Percentiles rank a stretch among this genome's conserved stretches.
Evolutionary conservation across 495 filamentous ascomycete genomes (phyloP).

Genomic region (Tirmania nivea): DNA sequence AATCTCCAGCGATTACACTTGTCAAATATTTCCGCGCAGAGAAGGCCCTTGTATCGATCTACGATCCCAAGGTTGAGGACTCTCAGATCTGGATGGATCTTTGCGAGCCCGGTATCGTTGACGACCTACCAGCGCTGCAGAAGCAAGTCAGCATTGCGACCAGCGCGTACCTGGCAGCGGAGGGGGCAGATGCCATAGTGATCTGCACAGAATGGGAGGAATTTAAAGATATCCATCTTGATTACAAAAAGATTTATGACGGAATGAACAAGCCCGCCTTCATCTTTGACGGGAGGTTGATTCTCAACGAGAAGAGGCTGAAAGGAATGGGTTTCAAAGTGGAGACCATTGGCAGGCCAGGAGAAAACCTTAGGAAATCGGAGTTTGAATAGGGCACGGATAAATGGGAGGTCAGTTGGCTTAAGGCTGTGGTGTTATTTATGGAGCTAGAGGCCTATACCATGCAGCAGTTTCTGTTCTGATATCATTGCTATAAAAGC

Average conservation of each 20-base stretch:
- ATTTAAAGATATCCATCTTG: constrained; percentile 26
- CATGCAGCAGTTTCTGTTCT: too few relatives aligned
- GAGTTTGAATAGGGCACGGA: not conserved
- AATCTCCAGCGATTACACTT: constrained; percentile 46
- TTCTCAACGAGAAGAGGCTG: constrained; percentile 35
- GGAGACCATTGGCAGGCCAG: constrained; percentile 26
- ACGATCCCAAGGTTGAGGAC: constrained; percentile 36
- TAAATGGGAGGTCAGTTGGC: too few relatives aligned
- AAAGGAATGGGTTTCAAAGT: constrained; percentile 35
- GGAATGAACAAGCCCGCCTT: constrained; percentile 45
- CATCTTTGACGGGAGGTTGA: constrained; percentile 49
- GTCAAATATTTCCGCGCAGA: constrained; percentile 43
- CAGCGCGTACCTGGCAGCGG: constrained; percentile 33
- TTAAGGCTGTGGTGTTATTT: too few relatives aligned
- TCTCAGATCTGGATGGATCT: constrained; percentile 19
- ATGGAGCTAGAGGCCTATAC: too few relatives aligned
- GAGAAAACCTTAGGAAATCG: not conserved
- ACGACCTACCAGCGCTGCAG: constrained; percentile 15
- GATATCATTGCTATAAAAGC: too few relatives aligned
- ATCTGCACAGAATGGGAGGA: constrained; percentile 46
- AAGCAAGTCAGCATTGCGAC: constrained; percentile 24
- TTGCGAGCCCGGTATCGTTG: constrained; percentile 18
- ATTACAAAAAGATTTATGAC: constrained; percentile 20
- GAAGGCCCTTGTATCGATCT: constrained; percentile 42
- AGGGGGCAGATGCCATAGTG: constrained; percentile 30